Base-by-base conservation (phyloP, 2,329 filamentous ascomycete genomes). In the Colletotrichum eleusines region DNA sequence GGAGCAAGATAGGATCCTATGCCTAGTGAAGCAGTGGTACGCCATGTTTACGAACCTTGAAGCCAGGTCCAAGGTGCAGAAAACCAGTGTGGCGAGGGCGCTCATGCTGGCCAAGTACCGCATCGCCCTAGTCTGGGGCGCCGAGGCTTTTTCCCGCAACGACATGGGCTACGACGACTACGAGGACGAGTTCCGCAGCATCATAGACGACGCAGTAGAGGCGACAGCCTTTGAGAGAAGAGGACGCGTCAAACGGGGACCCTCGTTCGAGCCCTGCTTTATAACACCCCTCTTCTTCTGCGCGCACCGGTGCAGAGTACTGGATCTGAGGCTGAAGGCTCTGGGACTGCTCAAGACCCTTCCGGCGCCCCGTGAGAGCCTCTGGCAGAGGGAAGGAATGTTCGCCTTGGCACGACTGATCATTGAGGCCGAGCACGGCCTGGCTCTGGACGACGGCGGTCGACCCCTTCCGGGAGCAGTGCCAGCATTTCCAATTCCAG, bases 111-210 rank as follows among this genome's bases (percentile, higher is more conserved):
- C 55, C 20, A 26, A 51, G 9, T 66, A 66, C 14, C 55, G 67
- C 2, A 40, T 61, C 40, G 35, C 31, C 14, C 33, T 23, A 3
- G 28, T 70, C n/a, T 70, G 67, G 67, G 16, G 26, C 16, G 7
- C 26, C n/a, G 46, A 66, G 48, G 63, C 50, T 3, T 60, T 70
- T 20, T 23, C 5, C 20, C 40, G 40, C 18, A 68, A 66, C 9
- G 80, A 84, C 66, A 71, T 76, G 20, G 76, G 75, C 1, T 83
- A 77, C 65, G 83, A 84, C 63, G 68, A 69, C 0, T 76, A 82
- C 54, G 61, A 79, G 0, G 63, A 77, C 1, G 76, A 75, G 14
- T 84, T 84, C 40, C 77, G 78, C 14, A 71, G 75, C 40, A 79
- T 84, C 42, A 76, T 84, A 50, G 76, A 79, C 0, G 73, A 81